These are phyloP conservation scores for Penicillium sclerotigenum DNA, from an alignment of 2,329 filamentous ascomycete genomes.

Conservation along the genomic window DNA sequence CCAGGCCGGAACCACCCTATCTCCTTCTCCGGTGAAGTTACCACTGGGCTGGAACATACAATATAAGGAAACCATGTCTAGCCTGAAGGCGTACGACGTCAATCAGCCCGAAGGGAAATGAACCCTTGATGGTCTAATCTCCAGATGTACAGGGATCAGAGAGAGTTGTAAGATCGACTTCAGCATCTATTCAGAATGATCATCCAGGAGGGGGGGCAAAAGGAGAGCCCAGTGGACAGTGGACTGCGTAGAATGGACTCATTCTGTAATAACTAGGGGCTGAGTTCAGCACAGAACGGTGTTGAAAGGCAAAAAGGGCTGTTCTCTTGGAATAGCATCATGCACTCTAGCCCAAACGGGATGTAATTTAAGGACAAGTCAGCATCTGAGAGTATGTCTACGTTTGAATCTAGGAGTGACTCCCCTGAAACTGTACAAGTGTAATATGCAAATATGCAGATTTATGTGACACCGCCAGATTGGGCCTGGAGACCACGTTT, in stretches of 20 bases:
- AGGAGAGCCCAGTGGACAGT: background rate
- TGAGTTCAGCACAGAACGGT: background rate
- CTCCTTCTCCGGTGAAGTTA: slow-evolving; percentile 7
- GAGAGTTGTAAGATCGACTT: background rate
- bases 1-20: slow-evolving; percentile 4
- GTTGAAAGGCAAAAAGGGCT: background rate
- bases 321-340: background rate
- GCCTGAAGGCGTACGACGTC: background rate
- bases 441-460: slow-evolving; percentile 3
- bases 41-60: slow-evolving; percentile 16
- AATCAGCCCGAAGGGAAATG: background rate
- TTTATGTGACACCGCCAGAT: slow-evolving; percentile 11
- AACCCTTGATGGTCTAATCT: background rate
- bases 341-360: background rate
- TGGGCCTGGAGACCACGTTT: slow-evolving; percentile 16
- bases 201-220: background rate
- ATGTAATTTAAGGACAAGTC: background rate
- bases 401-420: background rate
- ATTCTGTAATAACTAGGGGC: slow-evolving; percentile 1
- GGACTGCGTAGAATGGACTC: background rate
- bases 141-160: background rate
- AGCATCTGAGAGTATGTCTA: background rate
- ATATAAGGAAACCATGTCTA: background rate
- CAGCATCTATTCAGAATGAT: background rate
- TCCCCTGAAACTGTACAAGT: slow-evolving; percentile 3